phyloP scores from a whole-genome alignment of 352 stramenopile species.

The Thraustochytrium striatum region DNA sequence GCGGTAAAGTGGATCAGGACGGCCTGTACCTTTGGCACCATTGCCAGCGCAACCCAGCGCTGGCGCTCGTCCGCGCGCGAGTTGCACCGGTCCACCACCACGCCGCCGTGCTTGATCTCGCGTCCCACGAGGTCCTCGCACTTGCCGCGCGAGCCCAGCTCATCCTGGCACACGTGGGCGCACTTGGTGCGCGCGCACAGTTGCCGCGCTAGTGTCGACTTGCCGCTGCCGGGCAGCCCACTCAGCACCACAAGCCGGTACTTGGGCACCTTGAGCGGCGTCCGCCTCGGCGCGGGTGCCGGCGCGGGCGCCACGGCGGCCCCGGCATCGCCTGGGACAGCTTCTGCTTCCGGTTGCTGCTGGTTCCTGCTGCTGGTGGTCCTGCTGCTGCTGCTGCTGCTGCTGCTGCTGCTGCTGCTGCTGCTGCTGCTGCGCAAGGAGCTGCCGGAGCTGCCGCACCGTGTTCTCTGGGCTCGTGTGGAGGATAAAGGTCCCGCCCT shows the following conservation, averaged over 20 bases:
- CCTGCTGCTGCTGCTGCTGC: too few species aligned
- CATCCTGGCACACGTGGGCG: neutral
- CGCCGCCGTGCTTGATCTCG: neutral
- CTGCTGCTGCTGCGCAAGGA: neutral
- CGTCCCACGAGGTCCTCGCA: neutral
- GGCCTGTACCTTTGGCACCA: neutral
- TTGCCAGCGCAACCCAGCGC: neutral
- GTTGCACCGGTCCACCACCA: constrained; percentile 19
- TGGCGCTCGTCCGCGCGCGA: neutral
- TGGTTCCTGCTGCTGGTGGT: neutral
- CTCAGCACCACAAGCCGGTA: neutral
- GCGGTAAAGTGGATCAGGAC: neutral
- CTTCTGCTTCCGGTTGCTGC: neutral
- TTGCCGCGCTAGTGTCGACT: neutral
- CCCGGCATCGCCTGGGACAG: neutral
- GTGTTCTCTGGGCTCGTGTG: neutral
- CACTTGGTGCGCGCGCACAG: neutral
- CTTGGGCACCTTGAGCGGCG: neutral
- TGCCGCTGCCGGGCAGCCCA: neutral
- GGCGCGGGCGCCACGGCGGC: too few species aligned
- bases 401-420: too few species aligned
- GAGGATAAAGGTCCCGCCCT: constrained; percentile 20
- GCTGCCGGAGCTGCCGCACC: neutral
- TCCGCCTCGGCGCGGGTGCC: neutral
- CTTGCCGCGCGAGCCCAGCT: neutral